A percentile compares a stretch with the other conserved stretches of the same genome.
Conservation (phyloP, 306 rosid genomes). For the Pyrus bretschneideri region DNA sequence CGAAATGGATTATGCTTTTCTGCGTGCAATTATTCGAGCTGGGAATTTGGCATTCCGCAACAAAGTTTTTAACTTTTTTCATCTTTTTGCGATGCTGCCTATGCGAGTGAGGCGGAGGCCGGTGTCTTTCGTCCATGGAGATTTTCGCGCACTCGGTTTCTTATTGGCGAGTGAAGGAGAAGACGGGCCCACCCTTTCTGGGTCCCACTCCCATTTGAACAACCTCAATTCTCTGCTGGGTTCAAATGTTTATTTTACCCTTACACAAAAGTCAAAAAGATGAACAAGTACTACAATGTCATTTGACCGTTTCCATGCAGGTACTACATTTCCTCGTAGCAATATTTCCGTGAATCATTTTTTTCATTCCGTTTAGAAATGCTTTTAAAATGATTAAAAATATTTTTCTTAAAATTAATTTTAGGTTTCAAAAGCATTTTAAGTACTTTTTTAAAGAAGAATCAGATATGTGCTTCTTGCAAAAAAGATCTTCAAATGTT, state of each 20-base stretch:
- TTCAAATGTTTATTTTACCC: background rate
- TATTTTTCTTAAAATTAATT: accelerated
- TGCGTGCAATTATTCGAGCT: background rate
- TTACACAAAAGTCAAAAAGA: background rate
- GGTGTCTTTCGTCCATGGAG: background rate
- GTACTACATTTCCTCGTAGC: too few relatives aligned
- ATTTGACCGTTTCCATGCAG: background rate
- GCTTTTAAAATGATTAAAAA: too few relatives aligned
- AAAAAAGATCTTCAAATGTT: too few relatives aligned
- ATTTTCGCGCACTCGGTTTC: background rate
- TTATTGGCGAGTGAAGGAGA: background rate
- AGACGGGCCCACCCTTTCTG: background rate
- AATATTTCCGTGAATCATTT: too few relatives aligned
- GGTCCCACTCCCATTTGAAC: background rate
- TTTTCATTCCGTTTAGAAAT: accelerated
- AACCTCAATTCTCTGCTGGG: background rate
- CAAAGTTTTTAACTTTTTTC: background rate
- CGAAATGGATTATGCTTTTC: background rate
- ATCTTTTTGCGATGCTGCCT: background rate
- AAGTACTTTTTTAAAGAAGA: too few relatives aligned
- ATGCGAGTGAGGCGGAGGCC: background rate
- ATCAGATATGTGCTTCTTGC: too few relatives aligned
- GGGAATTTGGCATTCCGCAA: background rate
- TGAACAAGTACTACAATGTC: background rate
- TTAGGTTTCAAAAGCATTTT: accelerated